Evolutionary conservation across 495 filamentous ascomycete species (phyloP).

Genomic region (Aspergillus ostianus): DNA sequence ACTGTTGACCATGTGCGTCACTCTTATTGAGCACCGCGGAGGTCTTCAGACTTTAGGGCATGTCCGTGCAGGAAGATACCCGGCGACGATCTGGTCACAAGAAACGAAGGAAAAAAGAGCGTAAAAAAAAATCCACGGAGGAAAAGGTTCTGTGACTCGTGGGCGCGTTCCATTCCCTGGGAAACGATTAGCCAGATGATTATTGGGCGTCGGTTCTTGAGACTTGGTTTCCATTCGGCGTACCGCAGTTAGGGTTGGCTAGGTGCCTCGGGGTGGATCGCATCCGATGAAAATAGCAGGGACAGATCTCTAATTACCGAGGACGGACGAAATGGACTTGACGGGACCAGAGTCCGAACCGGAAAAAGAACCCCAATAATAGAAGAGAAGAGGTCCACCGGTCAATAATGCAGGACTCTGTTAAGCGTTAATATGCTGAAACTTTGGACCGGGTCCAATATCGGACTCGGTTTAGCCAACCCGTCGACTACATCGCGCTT

Average conservation of each 20-base stretch:
- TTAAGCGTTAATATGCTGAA: neutral
- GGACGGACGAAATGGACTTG: too few relatives aligned
- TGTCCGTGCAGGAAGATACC: neutral
- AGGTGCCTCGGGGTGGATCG: neutral
- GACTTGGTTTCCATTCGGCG: neutral
- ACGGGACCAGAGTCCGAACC: too few relatives aligned
- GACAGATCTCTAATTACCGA: neutral
- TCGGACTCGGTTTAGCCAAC: neutral
- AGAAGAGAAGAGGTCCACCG: neutral
- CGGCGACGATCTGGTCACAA: slow-evolving; percentile 4
- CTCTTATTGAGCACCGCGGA: neutral
- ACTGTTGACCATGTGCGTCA: neutral
- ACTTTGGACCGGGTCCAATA: neutral
- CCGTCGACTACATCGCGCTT: slow-evolving; percentile 1
- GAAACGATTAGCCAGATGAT: neutral
- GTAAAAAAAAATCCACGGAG: slow-evolving; percentile 6
- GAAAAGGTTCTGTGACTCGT: neutral
- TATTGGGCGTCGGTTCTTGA: neutral
- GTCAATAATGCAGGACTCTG: neutral
- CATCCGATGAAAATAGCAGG: neutral
- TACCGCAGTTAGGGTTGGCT: neutral
- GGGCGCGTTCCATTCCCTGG: neutral
- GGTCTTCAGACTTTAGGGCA: neutral
- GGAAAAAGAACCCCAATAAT: too few relatives aligned
- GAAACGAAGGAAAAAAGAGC: neutral